Conservation (phyloP, 306 rosid species). For the Dryas drummondii region DNA sequence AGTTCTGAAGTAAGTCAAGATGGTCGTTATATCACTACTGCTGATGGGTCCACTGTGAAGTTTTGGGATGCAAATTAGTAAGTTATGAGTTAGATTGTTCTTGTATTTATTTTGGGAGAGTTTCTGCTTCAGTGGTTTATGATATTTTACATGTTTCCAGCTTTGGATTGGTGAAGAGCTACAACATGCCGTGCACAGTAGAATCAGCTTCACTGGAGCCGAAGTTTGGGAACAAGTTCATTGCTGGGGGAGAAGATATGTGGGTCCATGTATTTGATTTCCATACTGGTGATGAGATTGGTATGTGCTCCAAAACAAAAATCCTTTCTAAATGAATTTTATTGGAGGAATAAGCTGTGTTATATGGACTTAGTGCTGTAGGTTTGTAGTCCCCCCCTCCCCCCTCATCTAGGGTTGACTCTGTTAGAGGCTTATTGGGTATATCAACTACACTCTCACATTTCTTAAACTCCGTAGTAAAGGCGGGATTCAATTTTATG, state of each 20-base stretch:
- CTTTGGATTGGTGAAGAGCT: slow-evolving; percentile 92
- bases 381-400: no score
- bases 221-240: slow-evolving; percentile 82
- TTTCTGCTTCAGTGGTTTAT: slow-evolving; percentile 27
- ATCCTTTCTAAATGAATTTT: not conserved
- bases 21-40: slow-evolving; percentile 95
- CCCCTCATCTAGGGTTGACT: no score
- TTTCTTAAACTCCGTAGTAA: not conserved
- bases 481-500: not conserved
- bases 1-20: slow-evolving; percentile 99
- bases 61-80: slow-evolving; percentile 99
- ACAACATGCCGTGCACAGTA: slow-evolving; percentile 86
- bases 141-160: slow-evolving; percentile 39
- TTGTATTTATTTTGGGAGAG: not conserved
- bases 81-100: slow-evolving; percentile 31
- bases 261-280: slow-evolving; percentile 94
- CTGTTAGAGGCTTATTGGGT: no score
- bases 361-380: not conserved
- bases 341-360: not conserved
- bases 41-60: slow-evolving; percentile 91
- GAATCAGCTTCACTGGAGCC: slow-evolving; percentile 98
- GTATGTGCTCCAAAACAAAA: slow-evolving; percentile 38
- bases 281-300: slow-evolving; percentile 90
- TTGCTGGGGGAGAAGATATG: slow-evolving; percentile 99
- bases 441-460: not conserved